Evolutionary conservation across 164 flowering plant species (phyloP).

Genomic region (Tetrastigma voinierianum): DNA sequence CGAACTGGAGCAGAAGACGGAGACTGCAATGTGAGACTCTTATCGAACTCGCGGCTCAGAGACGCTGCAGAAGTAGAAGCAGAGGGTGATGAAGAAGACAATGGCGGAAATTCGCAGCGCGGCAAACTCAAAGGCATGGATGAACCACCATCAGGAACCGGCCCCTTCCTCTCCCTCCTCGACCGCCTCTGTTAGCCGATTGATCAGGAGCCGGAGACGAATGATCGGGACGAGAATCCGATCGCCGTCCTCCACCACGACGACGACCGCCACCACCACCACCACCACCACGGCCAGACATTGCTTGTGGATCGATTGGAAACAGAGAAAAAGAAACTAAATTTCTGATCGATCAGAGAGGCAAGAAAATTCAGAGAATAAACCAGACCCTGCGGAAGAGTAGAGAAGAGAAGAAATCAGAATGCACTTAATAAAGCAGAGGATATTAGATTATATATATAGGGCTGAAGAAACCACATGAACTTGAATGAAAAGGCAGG

Average conservation of each 20-base stretch:
- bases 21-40: conserved; percentile 11
- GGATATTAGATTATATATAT: too few relatives aligned
- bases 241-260: conserved; percentile 6
- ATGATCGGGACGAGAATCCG: conserved; percentile 3
- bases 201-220: neutral
- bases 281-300: too few relatives aligned
- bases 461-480: too few relatives aligned
- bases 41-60: conserved; percentile 10
- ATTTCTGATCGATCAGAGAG: too few relatives aligned
- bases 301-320: too few relatives aligned
- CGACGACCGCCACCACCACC: too few relatives aligned
- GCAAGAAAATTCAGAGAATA: too few relatives aligned
- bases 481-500: too few relatives aligned
- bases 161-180: conserved; percentile 10
- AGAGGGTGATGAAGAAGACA: conserved; percentile 4
- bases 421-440: too few relatives aligned
- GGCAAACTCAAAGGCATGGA: neutral
- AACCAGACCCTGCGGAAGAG: too few relatives aligned
- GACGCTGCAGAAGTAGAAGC: neutral
- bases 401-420: too few relatives aligned
- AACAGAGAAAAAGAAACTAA: too few relatives aligned
- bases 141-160: neutral
- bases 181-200: neutral
- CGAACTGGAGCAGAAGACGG: neutral
- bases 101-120: neutral